phyloP scores from a whole-genome alignment of 2,329 filamentous ascomycete species.

The Aureobasidium sp. region DNA sequence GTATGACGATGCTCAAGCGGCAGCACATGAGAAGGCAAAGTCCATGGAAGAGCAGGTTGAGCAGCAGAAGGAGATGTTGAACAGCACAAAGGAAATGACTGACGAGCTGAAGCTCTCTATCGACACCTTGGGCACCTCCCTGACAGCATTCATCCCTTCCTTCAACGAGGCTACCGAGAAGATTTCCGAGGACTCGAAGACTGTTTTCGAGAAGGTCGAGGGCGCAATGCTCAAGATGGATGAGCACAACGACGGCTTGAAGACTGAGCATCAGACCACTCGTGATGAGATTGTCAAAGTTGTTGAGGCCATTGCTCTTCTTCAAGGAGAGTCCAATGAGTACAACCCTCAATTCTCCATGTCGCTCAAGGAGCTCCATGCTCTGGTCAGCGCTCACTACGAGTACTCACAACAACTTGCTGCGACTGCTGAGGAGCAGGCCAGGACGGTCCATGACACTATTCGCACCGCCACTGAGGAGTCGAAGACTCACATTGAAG shows the following conservation, averaged over 20 bases:
- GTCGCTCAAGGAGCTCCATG: conserved; percentile 74
- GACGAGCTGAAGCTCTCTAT: conserved; percentile 83
- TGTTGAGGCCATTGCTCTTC: conserved; percentile 59
- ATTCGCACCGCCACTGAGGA: conserved; percentile 35
- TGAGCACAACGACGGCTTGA: conserved; percentile 63
- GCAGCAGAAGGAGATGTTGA: conserved; percentile 63
- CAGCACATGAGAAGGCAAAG: conserved; percentile 64
- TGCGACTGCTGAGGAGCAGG: conserved; percentile 27
- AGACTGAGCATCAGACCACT: conserved; percentile 72
- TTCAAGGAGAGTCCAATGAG: conserved; percentile 72
- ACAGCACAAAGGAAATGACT: conserved; percentile 66
- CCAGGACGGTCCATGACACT: conserved; percentile 36
- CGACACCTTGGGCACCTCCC: conserved; percentile 67
- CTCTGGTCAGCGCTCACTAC: conserved; percentile 75
- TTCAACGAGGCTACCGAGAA: conserved; percentile 66
- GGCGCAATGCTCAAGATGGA: conserved; percentile 68
- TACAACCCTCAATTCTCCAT: conserved; percentile 83
- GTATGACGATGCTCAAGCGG: conserved; percentile 74
- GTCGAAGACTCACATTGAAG: conserved; percentile 33
- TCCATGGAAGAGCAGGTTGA: conserved; percentile 64
- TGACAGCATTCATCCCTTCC: conserved; percentile 43
- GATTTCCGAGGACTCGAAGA: conserved; percentile 78
- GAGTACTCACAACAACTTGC: conserved; percentile 65
- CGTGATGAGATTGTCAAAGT: conserved; percentile 72
- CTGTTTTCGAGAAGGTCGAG: conserved; percentile 74